Percentiles rank a stretch among this genome's conserved stretches.
These are phyloP conservation scores for Rauvolfia tetraphylla DNA, from an alignment of 257 asterid species.

Conservation along the genomic window DNA sequence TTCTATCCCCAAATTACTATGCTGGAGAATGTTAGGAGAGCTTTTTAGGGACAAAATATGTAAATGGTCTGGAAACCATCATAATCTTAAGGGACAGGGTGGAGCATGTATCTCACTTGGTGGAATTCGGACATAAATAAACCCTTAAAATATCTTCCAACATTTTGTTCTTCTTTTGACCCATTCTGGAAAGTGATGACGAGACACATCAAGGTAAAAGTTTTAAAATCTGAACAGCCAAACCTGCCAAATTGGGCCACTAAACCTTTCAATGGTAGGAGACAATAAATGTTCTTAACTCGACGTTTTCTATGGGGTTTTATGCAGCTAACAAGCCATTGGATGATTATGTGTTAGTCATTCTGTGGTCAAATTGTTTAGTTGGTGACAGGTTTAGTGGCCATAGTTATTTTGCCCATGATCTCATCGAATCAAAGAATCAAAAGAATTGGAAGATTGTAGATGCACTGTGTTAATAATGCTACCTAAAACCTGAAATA, in stretches of 20 bases:
- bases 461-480: not conserved
- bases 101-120: not conserved
- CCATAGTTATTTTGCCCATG: not conserved
- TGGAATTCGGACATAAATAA: not conserved
- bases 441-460: not conserved
- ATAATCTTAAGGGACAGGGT: not conserved
- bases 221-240: not conserved
- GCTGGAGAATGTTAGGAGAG: not conserved
- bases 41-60: no score
- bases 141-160: not conserved
- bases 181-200: not conserved
- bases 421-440: not conserved
- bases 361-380: not conserved
- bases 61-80: no score
- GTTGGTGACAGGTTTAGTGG: not conserved
- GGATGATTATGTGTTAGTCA: no score
- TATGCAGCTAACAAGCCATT: not conserved
- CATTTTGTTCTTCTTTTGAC: not conserved
- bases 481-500: not conserved
- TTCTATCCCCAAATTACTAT: not conserved
- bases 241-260: not conserved
- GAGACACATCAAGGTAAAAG: not conserved
- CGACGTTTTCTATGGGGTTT: not conserved
- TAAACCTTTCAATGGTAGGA: not conserved
- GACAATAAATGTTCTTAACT: not conserved